Evolutionary conservation across 2,329 filamentous ascomycete genomes (phyloP).

Genomic region (Colletotrichum musae): DNA sequence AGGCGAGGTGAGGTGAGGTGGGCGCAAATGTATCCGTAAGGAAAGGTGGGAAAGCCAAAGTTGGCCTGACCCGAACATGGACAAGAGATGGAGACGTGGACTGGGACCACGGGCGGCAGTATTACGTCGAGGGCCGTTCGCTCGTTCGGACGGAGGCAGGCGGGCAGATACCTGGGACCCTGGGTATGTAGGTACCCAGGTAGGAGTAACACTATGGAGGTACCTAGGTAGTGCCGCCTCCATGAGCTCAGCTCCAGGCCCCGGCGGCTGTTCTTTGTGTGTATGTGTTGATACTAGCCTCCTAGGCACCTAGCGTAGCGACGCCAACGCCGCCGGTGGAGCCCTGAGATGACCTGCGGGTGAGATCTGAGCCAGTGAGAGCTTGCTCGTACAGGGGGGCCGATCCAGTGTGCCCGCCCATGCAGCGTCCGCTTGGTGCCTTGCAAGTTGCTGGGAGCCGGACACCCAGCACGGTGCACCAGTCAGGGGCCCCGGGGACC

Average conservation of each 20-base stretch:
- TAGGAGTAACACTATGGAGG: too few relatives aligned
- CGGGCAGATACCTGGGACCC: too few relatives aligned
- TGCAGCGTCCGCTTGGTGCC: conserved; percentile 6
- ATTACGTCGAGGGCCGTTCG: conserved; percentile 21
- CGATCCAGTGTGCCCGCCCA: not conserved
- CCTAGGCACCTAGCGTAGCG: not conserved
- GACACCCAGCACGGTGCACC: too few relatives aligned
- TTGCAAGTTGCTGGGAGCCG: not conserved
- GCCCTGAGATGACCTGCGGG: conserved; percentile 37
- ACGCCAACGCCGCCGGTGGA: not conserved
- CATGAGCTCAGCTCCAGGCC: too few relatives aligned
- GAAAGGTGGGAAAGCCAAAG: conserved; percentile 25
- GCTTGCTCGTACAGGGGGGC: conserved; percentile 2
- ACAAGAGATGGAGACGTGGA: not conserved
- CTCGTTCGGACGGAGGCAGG: conserved; percentile 20
- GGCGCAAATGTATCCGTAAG: too few relatives aligned
- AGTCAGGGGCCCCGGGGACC: too few relatives aligned
- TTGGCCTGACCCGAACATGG: not conserved
- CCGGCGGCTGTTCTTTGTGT: too few relatives aligned
- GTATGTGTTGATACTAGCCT: too few relatives aligned
- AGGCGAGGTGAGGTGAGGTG: not conserved
- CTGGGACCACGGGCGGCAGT: not conserved
- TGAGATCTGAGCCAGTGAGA: conserved; percentile 27
- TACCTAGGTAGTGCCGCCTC: not conserved
- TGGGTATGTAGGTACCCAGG: too few relatives aligned